Base-by-base conservation (phyloP, 345 rosid species). In the Psidium friedrichsthalianum region DNA sequence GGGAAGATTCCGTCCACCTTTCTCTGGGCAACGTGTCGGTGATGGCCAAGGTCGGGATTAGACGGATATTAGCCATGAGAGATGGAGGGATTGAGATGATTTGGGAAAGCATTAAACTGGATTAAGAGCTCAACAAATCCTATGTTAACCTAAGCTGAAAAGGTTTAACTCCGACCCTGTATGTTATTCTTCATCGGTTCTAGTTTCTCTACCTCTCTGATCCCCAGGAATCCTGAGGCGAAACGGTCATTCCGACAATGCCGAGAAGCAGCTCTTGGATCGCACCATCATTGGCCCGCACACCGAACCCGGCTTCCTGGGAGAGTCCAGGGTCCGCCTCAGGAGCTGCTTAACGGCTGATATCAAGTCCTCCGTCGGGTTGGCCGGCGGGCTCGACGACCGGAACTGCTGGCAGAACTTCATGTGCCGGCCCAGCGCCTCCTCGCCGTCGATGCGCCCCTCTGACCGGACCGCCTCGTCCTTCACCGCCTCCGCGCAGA, bases 401-500 rank as follows among this genome's bases (percentile, higher is more conserved):
- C 86, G 86, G 85, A 94, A 94, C 82, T 91, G 90, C 86, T 90
- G 86, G 56, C 91, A 92, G 40, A 95, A 92, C 86, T 90, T 90
- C 86, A 89, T 88, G 92, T 95, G 98, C 61, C 91, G 91, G 3
- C 83, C 86, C 83, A 94, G 87, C 32, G 98, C 98, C 85, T 94
- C 96, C 13, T 90, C 91, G 8, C 89, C 84, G 20, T 89, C 87
- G 56, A 93, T 91, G 36, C 85, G 44, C 51, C 86, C 53, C 10
- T 86, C 86, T n/a, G 93, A 92, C 56, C 94, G 88, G 12, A 82
- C 25, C 2, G 84, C 89, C 91, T 93, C 94, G 52, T 95, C 96
- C 16, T 93, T 90, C 6, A 94, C 95, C 0, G 96, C 98, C 83
- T 94, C 98, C 9, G 93, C 64, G 22, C 97, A 95, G 42, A 95